phyloP scores from a whole-genome alignment of 2,329 filamentous ascomycete genomes.

The Daldinia sp. region DNA sequence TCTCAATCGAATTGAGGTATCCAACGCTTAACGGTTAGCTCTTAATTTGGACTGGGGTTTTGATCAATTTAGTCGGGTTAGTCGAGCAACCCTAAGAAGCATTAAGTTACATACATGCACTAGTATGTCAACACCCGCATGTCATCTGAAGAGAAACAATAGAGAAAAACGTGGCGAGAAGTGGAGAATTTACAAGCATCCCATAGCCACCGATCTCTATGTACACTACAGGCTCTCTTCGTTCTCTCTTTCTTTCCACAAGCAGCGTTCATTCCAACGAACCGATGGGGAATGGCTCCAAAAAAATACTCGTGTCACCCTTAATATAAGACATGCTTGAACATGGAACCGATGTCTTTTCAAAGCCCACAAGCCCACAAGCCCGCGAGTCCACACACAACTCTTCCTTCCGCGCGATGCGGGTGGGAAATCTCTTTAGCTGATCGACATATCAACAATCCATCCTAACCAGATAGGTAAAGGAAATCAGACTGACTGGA shows the following conservation, averaged over 20 bases:
- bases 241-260: no score
- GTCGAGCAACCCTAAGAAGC: neutral
- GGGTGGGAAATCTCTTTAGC: conserved; percentile 1
- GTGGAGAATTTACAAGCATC: conserved; percentile 19
- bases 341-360: conserved; percentile 4
- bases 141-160: conserved; percentile 15
- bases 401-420: conserved; percentile 15
- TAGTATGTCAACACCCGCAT: conserved; percentile 20
- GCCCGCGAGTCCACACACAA: no score
- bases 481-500: neutral
- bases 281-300: conserved; percentile 17
- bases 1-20: conserved; percentile 13
- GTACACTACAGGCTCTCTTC: no score
- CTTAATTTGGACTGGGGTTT: conserved; percentile 11
- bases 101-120: conserved; percentile 19
- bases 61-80: no score
- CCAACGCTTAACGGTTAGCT: conserved; percentile 15
- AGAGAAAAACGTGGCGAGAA: conserved; percentile 34
- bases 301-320: conserved; percentile 28
- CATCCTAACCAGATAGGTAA: neutral
- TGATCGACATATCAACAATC: conserved; percentile 1
- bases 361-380: neutral
- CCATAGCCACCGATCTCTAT: no score
- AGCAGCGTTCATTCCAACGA: conserved; percentile 10
- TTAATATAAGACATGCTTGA: conserved; percentile 25